These are phyloP conservation scores for Leccinum rimulosum DNA, from an alignment of 768 basidiomycete species.

Conservation along the genomic window DNA sequence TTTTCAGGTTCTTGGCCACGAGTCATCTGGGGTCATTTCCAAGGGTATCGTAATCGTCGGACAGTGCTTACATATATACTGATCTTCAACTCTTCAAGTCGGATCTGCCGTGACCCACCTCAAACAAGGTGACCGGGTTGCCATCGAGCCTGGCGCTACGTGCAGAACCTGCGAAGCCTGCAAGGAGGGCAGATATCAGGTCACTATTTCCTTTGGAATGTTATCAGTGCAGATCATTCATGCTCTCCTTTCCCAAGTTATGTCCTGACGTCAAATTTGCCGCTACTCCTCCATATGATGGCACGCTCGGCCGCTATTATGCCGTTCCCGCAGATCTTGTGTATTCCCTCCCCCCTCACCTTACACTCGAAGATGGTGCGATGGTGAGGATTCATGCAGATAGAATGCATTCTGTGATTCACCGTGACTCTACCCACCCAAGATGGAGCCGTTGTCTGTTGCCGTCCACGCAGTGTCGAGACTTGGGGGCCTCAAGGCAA, in stretches of 20 bases:
- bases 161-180: conserved; percentile 84
- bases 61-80: background rate
- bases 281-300: conserved; percentile 91
- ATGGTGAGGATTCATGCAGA: conserved; percentile 53
- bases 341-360: conserved; percentile 77
- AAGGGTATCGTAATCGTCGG: conserved; percentile 44
- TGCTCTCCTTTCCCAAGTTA: conserved; percentile 44
- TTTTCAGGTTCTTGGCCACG: conserved; percentile 87
- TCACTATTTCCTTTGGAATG: conserved; percentile 28
- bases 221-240: background rate
- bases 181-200: conserved; percentile 82
- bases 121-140: conserved; percentile 83
- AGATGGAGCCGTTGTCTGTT: conserved; percentile 96
- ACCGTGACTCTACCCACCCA: background rate
- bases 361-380: conserved; percentile 91
- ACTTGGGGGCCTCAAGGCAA: conserved; percentile 68
- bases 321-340: conserved; percentile 81
- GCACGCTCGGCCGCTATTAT: conserved; percentile 87
- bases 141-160: conserved; percentile 87
- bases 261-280: conserved; percentile 87
- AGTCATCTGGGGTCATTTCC: conserved; percentile 77
- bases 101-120: conserved; percentile 74
- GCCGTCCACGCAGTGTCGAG: conserved; percentile 85
- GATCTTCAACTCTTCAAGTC: conserved; percentile 40
- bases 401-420: background rate